Evolutionary conservation across 257 asterid species (phyloP).

Genomic region (Coffea eugenioides): DNA sequence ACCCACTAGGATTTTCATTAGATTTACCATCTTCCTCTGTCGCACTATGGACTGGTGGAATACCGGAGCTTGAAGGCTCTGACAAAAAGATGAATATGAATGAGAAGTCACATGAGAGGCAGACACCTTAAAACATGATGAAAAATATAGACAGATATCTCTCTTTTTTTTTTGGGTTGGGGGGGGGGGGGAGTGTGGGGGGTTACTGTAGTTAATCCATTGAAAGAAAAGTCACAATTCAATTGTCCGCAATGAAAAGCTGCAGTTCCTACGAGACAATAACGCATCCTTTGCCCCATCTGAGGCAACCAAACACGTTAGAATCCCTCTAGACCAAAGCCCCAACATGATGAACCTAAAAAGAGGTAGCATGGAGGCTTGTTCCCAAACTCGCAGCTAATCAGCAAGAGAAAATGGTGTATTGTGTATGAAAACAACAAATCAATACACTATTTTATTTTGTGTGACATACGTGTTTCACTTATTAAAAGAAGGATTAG

Average conservation of each 20-base stretch:
- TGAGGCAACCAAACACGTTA: neutral
- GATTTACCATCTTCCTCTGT: slow-evolving; percentile 25
- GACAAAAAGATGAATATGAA: slow-evolving; percentile 10
- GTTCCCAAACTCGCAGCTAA: neutral
- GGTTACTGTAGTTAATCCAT: too few species aligned
- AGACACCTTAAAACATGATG: neutral
- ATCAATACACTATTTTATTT: too few species aligned
- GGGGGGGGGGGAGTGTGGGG: too few species aligned
- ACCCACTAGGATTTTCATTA: slow-evolving; percentile 18
- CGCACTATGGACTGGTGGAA: slow-evolving; percentile 22
- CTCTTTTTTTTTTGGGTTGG: too few species aligned
- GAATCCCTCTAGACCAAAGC: neutral
- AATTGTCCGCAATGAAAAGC: neutral
- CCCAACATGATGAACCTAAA: neutral
- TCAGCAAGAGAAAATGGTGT: neutral
- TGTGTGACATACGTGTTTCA: too few species aligned
- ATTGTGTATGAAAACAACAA: too few species aligned
- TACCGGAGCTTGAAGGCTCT: slow-evolving; percentile 65
- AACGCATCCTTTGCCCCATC: neutral
- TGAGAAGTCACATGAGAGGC: neutral
- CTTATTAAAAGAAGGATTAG: too few species aligned
- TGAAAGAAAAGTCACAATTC: too few species aligned
- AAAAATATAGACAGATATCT: neutral
- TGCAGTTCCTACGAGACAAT: neutral
- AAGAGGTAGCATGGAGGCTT: neutral